Evolutionary conservation across 2,329 filamentous ascomycete genomes (phyloP).

Genomic region (Emydomyces testavorans): DNA sequence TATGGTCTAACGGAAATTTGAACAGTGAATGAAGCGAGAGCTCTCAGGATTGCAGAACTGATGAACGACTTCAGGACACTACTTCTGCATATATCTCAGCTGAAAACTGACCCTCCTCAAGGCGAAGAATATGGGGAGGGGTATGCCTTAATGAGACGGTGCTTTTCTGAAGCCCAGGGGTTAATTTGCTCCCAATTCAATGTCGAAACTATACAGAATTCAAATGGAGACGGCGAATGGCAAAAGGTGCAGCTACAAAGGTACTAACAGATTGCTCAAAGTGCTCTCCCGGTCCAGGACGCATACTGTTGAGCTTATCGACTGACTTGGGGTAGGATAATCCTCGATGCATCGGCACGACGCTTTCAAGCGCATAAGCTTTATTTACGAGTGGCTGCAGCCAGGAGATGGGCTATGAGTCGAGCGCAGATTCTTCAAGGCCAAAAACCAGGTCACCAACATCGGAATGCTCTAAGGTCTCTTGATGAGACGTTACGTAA

Average conservation of each 20-base stretch:
- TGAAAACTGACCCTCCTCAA: constrained; percentile 40
- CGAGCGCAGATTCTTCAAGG: constrained; percentile 43
- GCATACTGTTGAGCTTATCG: constrained; percentile 11
- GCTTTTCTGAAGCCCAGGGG: constrained; percentile 43
- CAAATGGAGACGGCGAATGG: constrained; percentile 40
- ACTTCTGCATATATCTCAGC: constrained; percentile 47
- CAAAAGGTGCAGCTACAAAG: constrained; percentile 47
- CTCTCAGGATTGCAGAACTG: constrained; percentile 51
- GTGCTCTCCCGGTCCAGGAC: constrained; percentile 13
- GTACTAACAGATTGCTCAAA: constrained; percentile 31
- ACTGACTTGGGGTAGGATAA: constrained; percentile 38
- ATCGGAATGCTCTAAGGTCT: constrained; percentile 39
- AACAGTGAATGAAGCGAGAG: constrained; percentile 52
- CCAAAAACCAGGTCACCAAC: constrained; percentile 38
- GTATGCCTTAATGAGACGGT: constrained; percentile 47
- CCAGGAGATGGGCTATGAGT: constrained; percentile 47
- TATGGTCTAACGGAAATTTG: constrained; percentile 3
- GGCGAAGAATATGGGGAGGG: constrained; percentile 50
- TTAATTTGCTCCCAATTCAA: constrained; percentile 45
- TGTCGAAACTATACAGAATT: constrained; percentile 31
- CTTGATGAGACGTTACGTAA: constrained; percentile 39
- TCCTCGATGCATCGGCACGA: constrained; percentile 48
- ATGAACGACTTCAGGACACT: constrained; percentile 54
- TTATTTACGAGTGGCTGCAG: constrained; percentile 48
- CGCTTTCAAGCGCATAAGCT: constrained; percentile 52